Base-by-base conservation (phyloP, 805 yeast species). In the Candida wancherniae region DNA sequence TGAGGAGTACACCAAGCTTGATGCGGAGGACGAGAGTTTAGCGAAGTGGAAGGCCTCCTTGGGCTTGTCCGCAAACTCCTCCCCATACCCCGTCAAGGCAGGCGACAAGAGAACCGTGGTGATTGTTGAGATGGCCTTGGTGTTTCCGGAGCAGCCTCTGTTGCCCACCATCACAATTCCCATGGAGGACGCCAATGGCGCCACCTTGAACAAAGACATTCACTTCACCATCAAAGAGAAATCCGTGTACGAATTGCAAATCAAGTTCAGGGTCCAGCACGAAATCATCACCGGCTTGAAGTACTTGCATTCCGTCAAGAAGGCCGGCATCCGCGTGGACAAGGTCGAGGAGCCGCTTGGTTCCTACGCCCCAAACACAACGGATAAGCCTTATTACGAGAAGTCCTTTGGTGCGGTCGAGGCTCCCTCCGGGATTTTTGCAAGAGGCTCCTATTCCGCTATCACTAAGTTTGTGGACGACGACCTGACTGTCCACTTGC, bases 31-130 rank as follows among this genome's bases (percentile, higher is more conserved):
- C 55, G 95, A 85, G 58, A 81, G 94, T 11, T 67, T 87, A 41
- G 84, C 81, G 40, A 84, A 84, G 57, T 87, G 97, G 97, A 88
- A 88, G 57, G 84, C 78, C 35, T 83, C 94, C 1, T 63, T 87
- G 19, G 97, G 97, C 1, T 63, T 87, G 36, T 59, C 77, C 29
- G 69, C 76, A 7, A 78, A 77, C 37, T 53, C 61, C 11, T 50
- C 58, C 10, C 57, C 76, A 3, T 64, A 77, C 42, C 88, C 84
- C 9, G 77, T 77, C 16, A 77, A 71, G 30, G 71, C 84, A 4
- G 83, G 80, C 17, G 94, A 85, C 53, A 67, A 66, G 29, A 71
- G 96, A 35, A 73, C 74, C 44, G 94, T 87, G 14, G 94, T 87
- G 8, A 73, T 87, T 31, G 64, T 80, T 23, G 84, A 84, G 48